A percentile compares a stretch with the other conserved stretches of the same genome.
Conservation (phyloP, 306 rosid genomes). For the Cucurbita moschata region DNA sequence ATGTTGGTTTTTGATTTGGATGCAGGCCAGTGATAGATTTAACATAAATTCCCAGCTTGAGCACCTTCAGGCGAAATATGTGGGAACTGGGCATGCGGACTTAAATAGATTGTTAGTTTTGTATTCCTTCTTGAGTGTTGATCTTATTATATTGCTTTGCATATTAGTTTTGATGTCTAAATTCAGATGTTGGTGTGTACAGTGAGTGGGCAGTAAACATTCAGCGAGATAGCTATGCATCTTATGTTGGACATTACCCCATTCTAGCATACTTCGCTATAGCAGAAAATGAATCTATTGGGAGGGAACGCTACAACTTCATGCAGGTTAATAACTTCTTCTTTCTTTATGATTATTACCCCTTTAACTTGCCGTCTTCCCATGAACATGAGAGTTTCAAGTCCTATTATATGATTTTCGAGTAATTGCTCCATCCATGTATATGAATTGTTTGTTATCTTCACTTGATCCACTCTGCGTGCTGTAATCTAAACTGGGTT, state of each 20-base stretch:
- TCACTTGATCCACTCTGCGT: neutral
- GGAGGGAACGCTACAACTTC: slow-evolving; percentile 80
- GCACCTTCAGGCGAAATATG: slow-evolving; percentile 91
- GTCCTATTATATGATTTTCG: neutral
- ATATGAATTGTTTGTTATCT: neutral
- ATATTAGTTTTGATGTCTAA: neutral
- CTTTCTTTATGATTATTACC: neutral
- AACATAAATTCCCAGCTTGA: slow-evolving; percentile 94
- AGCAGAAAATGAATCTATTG: slow-evolving; percentile 93
- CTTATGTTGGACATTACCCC: slow-evolving; percentile 84
- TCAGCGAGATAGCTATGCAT: slow-evolving; percentile 96
- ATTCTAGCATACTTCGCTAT: slow-evolving; percentile 60
- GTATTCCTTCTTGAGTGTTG: neutral
- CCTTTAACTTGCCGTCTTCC: neutral
- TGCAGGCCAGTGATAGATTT: slow-evolving; percentile 94
- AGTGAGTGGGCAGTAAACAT: slow-evolving; percentile 97
- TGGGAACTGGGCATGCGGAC: slow-evolving; percentile 93
- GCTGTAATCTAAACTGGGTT: neutral
- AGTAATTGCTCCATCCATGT: neutral
- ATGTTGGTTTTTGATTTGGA: neutral
- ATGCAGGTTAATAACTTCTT: slow-evolving; percentile 41
- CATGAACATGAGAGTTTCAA: neutral
- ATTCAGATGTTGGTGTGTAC: neutral
- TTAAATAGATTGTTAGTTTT: slow-evolving; percentile 67
- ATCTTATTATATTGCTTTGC: neutral